Percentiles rank a stretch among this genome's conserved stretches.
Conservation (phyloP, 306 rosid species). For the Gleditsia sinensis region DNA sequence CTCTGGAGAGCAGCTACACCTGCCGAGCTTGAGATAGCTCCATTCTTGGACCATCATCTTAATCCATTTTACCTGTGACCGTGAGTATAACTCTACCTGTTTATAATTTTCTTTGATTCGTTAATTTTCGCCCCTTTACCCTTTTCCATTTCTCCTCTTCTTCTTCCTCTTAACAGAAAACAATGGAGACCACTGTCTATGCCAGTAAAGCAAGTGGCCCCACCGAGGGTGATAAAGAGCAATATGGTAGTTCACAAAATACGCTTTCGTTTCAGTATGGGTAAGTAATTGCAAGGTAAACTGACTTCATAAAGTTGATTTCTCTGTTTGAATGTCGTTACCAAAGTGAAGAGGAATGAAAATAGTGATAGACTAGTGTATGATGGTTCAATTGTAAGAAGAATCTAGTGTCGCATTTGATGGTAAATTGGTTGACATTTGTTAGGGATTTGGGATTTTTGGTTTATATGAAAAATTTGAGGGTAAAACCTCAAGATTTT, state of each 20-base stretch:
- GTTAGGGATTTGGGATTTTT: constrained; percentile 14
- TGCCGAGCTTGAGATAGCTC: not conserved
- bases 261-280: constrained; percentile 2
- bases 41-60: not conserved
- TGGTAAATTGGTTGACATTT: not conserved
- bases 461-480: not conserved
- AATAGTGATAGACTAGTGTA: not conserved
- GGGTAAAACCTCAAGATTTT: no score
- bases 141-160: not conserved
- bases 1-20: not conserved
- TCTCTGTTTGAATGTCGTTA: constrained; percentile 1
- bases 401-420: not conserved
- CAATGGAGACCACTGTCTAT: not conserved
- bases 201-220: not conserved
- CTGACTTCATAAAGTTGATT: not conserved
- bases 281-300: not conserved
- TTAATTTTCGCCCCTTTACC: not conserved
- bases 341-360: not conserved
- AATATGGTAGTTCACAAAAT: constrained; percentile 24
- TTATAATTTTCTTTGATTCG: not conserved
- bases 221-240: not conserved
- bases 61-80: not conserved
- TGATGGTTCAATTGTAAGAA: constrained; percentile 5
- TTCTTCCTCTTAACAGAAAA: not conserved
- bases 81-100: not conserved